Conservation (phyloP, 2,329 filamentous ascomycete genomes). For the Botrytis elliptica region DNA sequence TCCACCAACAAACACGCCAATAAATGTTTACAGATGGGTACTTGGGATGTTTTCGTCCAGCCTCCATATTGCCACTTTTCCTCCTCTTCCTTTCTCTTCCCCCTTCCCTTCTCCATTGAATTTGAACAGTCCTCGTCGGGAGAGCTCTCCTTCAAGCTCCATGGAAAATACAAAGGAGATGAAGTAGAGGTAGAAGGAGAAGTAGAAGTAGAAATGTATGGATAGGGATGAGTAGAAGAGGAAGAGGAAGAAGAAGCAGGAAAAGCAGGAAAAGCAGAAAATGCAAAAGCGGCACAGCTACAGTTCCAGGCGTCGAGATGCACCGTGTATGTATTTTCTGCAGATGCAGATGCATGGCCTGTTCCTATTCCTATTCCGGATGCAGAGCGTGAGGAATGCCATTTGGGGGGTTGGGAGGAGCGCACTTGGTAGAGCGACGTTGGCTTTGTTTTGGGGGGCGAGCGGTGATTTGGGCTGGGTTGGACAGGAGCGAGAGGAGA, state of each 20-base stretch:
- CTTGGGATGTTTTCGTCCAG: constrained; percentile 37
- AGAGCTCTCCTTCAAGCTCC: neutral
- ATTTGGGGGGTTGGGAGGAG: constrained; percentile 37
- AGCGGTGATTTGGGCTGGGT: constrained; percentile 22
- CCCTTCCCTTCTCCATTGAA: neutral
- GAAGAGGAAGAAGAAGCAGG: neutral
- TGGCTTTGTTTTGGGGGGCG: neutral
- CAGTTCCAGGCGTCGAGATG: constrained; percentile 80
- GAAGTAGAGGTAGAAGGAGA: neutral
- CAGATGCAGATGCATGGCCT: constrained; percentile 32
- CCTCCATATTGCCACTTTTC: constrained; percentile 50
- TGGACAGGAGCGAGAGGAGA: neutral
- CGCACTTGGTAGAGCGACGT: constrained; percentile 34
- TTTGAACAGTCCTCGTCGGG: neutral
- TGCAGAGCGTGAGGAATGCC: constrained; percentile 36
- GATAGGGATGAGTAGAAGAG: neutral
- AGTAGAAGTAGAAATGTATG: neutral
- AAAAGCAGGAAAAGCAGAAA: constrained; percentile 60
- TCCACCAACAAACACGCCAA: constrained; percentile 78
- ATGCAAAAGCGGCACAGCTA: constrained; percentile 80
- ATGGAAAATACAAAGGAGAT: neutral
- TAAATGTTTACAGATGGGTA: constrained; percentile 81
- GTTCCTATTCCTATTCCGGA: neutral
- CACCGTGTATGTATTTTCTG: constrained; percentile 61
- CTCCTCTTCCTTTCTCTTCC: constrained; percentile 6